Evolutionary conservation across 2,329 filamentous ascomycete species (phyloP).

Genomic region (Pseudogymnoascus verrucosus): DNA sequence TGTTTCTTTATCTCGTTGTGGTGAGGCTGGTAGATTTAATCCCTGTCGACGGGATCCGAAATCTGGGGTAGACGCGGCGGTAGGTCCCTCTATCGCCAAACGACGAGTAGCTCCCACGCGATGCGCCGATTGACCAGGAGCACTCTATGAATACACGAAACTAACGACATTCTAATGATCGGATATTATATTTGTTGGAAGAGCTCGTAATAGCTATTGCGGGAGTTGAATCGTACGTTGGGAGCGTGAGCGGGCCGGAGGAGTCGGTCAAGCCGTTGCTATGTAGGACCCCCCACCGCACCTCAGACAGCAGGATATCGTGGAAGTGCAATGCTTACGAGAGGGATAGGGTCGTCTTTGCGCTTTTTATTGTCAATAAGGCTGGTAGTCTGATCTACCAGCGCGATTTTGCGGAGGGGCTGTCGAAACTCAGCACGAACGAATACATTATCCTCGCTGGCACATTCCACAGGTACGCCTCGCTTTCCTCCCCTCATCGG

Average conservation of each 20-base stretch:
- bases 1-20: constrained; percentile 4
- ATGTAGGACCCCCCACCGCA: not conserved
- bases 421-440: constrained; percentile 86
- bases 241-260: not conserved
- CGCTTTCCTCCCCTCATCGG: constrained; percentile 18
- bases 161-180: not conserved
- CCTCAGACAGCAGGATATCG: not conserved
- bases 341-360: constrained; percentile 72
- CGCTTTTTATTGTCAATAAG: constrained; percentile 98
- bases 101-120: constrained; percentile 1
- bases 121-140: not conserved
- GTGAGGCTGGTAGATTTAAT: constrained; percentile 5
- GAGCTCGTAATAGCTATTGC: constrained; percentile 8
- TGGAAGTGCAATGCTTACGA: not conserved
- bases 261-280: constrained; percentile 2
- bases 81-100: constrained; percentile 6
- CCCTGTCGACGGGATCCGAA: not conserved
- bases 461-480: constrained; percentile 80
- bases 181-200: not conserved
- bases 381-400: constrained; percentile 95
- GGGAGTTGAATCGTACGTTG: not conserved
- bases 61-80: constrained; percentile 4
- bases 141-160: not conserved
- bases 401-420: constrained; percentile 78
- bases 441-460: constrained; percentile 95